These are phyloP conservation scores for Fusarium sp. DNA, from an alignment of 2,329 filamentous ascomycete species.

Conservation along the genomic window DNA sequence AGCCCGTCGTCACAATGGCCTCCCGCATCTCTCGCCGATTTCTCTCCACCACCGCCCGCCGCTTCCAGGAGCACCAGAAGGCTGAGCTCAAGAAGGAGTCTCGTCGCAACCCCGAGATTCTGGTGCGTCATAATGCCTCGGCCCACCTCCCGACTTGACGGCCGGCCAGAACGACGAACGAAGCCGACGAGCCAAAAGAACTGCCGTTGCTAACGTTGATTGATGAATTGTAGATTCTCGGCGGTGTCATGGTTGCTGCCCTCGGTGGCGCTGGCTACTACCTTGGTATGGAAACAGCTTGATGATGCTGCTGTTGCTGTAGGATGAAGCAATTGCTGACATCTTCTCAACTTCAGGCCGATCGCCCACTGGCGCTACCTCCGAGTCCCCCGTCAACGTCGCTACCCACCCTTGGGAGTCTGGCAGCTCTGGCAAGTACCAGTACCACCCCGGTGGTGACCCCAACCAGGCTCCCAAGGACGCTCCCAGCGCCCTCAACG, in stretches of 20 bases:
- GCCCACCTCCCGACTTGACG: slow-evolving; percentile 22
- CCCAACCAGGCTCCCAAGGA: slow-evolving; percentile 79
- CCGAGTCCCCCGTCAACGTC: slow-evolving; percentile 81
- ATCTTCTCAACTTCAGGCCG: slow-evolving; percentile 64
- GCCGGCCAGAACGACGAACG: slow-evolving; percentile 10
- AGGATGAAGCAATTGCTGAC: slow-evolving; percentile 38
- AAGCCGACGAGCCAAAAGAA: slow-evolving; percentile 6
- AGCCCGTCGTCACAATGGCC: slow-evolving; percentile 59
- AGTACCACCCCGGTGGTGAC: slow-evolving; percentile 89
- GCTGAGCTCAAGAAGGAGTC: slow-evolving; percentile 66
- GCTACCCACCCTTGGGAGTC: slow-evolving; percentile 93
- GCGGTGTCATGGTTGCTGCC: slow-evolving; percentile 89
- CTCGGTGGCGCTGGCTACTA: slow-evolving; percentile 91
- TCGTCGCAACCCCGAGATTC: slow-evolving; percentile 63
- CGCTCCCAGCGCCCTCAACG: slow-evolving; percentile 94
- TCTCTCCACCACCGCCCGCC: slow-evolving; percentile 65
- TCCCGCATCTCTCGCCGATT: slow-evolving; percentile 67
- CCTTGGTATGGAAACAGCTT: slow-evolving; percentile 68
- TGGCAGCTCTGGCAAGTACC: slow-evolving; percentile 72
- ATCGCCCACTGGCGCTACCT: slow-evolving; percentile 85
- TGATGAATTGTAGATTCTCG: slow-evolving; percentile 74
- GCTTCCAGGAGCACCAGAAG: slow-evolving; percentile 59
- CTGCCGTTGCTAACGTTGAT: slow-evolving; percentile 30
- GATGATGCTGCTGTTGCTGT: neutral
- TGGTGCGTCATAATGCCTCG: slow-evolving; percentile 56